phyloP scores from a whole-genome alignment of 352 stramenopile genomes.

The Elongisporangium senticosum region DNA sequence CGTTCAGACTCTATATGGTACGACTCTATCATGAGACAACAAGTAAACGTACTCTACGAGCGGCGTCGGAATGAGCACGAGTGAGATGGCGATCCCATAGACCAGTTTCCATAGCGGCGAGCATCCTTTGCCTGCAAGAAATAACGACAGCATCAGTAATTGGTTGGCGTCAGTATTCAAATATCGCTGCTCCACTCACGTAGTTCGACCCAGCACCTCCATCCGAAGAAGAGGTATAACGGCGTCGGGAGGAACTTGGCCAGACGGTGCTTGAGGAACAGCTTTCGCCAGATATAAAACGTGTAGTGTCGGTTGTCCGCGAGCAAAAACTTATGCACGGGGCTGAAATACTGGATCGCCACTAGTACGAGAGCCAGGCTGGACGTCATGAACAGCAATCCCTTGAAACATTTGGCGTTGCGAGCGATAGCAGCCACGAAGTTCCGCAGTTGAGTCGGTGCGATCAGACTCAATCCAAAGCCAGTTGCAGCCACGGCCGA shows the following conservation, averaged over 20 bases:
- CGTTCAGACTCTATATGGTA: background rate
- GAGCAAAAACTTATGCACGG: slow-evolving; percentile 88
- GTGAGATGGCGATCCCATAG: slow-evolving; percentile 56
- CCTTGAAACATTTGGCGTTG: slow-evolving; percentile 24
- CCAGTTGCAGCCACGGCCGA: slow-evolving; percentile 49
- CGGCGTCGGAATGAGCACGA: slow-evolving; percentile 83
- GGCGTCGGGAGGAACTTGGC: slow-evolving; percentile 59
- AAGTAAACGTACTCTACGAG: slow-evolving; percentile 76
- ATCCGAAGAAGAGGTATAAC: slow-evolving; percentile 62
- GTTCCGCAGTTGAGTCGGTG: slow-evolving; percentile 18
- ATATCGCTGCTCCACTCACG: slow-evolving; percentile 27
- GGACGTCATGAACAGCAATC: slow-evolving; percentile 23
- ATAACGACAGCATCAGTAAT: background rate
- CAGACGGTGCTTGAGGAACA: slow-evolving; percentile 69
- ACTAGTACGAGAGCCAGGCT: slow-evolving; percentile 16
- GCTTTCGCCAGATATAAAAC: slow-evolving; percentile 90
- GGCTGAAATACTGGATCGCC: slow-evolving; percentile 59
- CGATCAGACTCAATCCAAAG: slow-evolving; percentile 48
- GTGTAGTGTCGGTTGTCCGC: slow-evolving; percentile 91
- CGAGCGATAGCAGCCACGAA: slow-evolving; percentile 35
- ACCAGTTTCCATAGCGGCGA: slow-evolving; percentile 77
- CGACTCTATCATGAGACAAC: background rate
- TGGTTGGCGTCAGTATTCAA: no score
- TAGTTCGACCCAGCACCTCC: slow-evolving; percentile 58
- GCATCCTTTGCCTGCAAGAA: slow-evolving; percentile 30